These are phyloP conservation scores for Taphrina wiesneri DNA, from an alignment of 1,139 yeast species.

Conservation along the genomic window DNA sequence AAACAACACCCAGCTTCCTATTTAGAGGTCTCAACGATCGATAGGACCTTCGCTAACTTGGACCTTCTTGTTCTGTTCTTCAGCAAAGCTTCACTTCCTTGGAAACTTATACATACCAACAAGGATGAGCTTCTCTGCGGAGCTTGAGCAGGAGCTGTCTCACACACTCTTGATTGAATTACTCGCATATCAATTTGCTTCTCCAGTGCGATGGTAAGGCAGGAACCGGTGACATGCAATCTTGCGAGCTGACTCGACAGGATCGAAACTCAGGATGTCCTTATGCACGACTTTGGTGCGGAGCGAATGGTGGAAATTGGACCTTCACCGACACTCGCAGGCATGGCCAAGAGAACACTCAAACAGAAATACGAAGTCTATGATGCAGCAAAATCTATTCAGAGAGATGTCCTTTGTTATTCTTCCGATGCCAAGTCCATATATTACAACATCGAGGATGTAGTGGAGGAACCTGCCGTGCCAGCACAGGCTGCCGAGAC, in stretches of 20 bases:
- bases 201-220: slow-evolving; percentile 91
- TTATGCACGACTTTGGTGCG: slow-evolving; percentile 79
- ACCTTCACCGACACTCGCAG: slow-evolving; percentile 97
- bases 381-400: slow-evolving; percentile 94
- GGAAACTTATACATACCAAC: not conserved
- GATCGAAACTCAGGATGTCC: slow-evolving; percentile 97
- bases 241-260: not conserved
- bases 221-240: not conserved
- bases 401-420: slow-evolving; percentile 94
- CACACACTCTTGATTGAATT: slow-evolving; percentile 92
- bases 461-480: slow-evolving; percentile 54
- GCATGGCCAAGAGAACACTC: slow-evolving; percentile 96
- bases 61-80: not conserved
- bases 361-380: slow-evolving; percentile 95
- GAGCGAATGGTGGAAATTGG: slow-evolving; percentile 98
- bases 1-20: too few relatives aligned
- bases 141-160: slow-evolving; percentile 95
- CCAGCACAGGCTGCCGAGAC: slow-evolving; percentile 50
- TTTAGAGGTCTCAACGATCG: too few relatives aligned
- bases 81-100: not conserved
- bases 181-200: slow-evolving; percentile 96
- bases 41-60: too few relatives aligned
- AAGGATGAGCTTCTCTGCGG: slow-evolving; percentile 49
- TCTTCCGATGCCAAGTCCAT: slow-evolving; percentile 94
- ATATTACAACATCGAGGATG: slow-evolving; percentile 90